Conservation (phyloP, 768 basidiomycete species). For the Panus rudis region DNA sequence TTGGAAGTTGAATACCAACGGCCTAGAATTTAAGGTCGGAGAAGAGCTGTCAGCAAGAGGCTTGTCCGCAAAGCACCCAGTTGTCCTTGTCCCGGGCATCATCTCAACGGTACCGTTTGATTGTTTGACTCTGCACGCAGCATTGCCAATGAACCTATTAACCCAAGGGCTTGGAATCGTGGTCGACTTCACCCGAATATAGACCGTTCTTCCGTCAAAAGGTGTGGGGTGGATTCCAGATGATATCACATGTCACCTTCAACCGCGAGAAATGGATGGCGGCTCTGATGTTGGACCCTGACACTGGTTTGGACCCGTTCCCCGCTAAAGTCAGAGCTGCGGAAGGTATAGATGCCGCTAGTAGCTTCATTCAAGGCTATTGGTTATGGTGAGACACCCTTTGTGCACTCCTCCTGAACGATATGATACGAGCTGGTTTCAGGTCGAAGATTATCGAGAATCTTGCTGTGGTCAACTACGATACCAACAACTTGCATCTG, state of each 20-base stretch:
- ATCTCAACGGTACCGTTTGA: constrained; percentile 72
- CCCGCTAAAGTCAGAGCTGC: constrained; percentile 85
- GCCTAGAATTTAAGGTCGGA: constrained; percentile 74
- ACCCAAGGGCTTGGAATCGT: constrained; percentile 87
- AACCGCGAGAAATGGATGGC: constrained; percentile 87
- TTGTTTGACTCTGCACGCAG: neutral
- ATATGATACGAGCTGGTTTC: neutral
- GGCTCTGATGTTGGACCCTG: constrained; percentile 84
- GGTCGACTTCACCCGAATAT: constrained; percentile 85
- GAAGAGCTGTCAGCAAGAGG: constrained; percentile 59
- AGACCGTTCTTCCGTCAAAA: constrained; percentile 90
- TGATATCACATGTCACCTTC: constrained; percentile 78
- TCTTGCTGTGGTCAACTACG: constrained; percentile 86
- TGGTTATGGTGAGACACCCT: constrained; percentile 71
- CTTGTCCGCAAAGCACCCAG: constrained; percentile 64
- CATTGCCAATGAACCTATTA: no score
- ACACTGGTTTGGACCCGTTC: constrained; percentile 85
- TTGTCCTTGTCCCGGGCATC: constrained; percentile 85
- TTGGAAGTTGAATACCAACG: constrained; percentile 77
- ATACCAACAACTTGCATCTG: constrained; percentile 79
- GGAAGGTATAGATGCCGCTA: constrained; percentile 88
- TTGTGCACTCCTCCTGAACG: neutral
- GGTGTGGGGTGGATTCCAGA: constrained; percentile 70
- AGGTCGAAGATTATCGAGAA: constrained; percentile 95
- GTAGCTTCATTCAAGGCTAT: constrained; percentile 81